These are phyloP conservation scores for Ophiosphaerella herpotricha DNA, from an alignment of 2,329 filamentous ascomycete genomes.

Conservation along the genomic window DNA sequence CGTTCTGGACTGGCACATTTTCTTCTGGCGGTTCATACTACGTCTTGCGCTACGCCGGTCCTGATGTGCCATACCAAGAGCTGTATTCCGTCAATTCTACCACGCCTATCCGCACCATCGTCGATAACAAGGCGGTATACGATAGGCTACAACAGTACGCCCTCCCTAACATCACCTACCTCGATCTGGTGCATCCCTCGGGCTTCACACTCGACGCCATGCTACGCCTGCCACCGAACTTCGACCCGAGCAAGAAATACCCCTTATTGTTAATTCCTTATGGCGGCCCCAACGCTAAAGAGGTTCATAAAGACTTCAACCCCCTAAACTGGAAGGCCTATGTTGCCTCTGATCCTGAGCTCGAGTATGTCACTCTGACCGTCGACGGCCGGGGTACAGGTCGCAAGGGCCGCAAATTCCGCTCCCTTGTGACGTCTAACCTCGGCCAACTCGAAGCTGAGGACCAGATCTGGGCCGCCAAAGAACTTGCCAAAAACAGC, in stretches of 20 bases:
- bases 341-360: constrained; percentile 68
- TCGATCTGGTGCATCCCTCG: constrained; percentile 65
- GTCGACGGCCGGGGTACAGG: constrained; percentile 72
- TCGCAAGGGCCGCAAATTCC: constrained; percentile 66
- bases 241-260: constrained; percentile 66
- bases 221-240: constrained; percentile 68
- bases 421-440: constrained; percentile 60
- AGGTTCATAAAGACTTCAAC: constrained; percentile 62
- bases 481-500: constrained; percentile 56
- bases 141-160: constrained; percentile 62
- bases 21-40: constrained; percentile 67
- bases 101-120: constrained; percentile 62
- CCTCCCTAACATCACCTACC: constrained; percentile 67
- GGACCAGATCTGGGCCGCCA: constrained; percentile 71
- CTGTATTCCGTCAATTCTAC: constrained; percentile 64
- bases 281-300: constrained; percentile 68
- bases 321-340: constrained; percentile 64
- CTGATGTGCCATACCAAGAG: constrained; percentile 71
- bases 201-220: constrained; percentile 67
- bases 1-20: constrained; percentile 68
- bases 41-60: constrained; percentile 67
- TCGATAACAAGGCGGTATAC: constrained; percentile 63
- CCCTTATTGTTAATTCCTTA: constrained; percentile 71
- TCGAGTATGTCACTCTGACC: constrained; percentile 69
- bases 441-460: constrained; percentile 67